These are phyloP conservation scores for Boletus subcaerulescens DNA, from an alignment of 768 basidiomycete species.

Conservation along the genomic window DNA sequence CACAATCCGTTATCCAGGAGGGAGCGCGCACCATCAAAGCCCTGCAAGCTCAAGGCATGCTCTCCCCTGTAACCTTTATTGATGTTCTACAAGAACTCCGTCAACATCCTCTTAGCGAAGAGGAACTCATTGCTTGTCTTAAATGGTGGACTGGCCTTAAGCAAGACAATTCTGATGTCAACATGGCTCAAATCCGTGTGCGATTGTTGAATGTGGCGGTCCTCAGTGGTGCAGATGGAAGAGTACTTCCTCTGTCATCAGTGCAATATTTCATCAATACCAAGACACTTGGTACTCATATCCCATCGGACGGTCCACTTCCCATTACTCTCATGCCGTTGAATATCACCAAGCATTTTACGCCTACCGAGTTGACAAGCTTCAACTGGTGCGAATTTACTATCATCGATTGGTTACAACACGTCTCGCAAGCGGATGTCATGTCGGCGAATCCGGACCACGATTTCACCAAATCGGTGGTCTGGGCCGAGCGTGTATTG, in stretches of 20 bases:
- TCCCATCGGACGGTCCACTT: constrained; percentile 32
- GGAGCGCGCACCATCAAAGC: constrained; percentile 59
- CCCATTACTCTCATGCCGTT: constrained; percentile 9
- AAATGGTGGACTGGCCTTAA: constrained; percentile 74
- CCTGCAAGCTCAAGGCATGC: constrained; percentile 59
- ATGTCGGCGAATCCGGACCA: constrained; percentile 43
- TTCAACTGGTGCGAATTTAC: constrained; percentile 83
- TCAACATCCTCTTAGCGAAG: constrained; percentile 61
- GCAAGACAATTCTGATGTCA: constrained; percentile 32
- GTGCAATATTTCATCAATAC: constrained; percentile 73
- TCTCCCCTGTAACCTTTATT: constrained; percentile 71
- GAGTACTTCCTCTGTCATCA: constrained; percentile 63
- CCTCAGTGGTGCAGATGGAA: constrained; percentile 47
- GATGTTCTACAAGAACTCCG: constrained; percentile 83
- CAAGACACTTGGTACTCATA: constrained; percentile 47
- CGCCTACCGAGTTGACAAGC: constrained; percentile 46
- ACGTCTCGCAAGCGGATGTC: constrained; percentile 52
- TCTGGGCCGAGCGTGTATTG: constrained; percentile 82
- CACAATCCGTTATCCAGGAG: constrained; percentile 53
- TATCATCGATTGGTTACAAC: constrained; percentile 69
- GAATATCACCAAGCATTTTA: constrained; percentile 43
- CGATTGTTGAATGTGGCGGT: constrained; percentile 74
- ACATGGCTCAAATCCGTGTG: constrained; percentile 45
- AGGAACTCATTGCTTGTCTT: constrained; percentile 78
- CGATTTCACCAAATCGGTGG: constrained; percentile 61